Base-by-base conservation (phyloP, 2,329 filamentous ascomycete genomes). In the Claviceps purpurea region DNA sequence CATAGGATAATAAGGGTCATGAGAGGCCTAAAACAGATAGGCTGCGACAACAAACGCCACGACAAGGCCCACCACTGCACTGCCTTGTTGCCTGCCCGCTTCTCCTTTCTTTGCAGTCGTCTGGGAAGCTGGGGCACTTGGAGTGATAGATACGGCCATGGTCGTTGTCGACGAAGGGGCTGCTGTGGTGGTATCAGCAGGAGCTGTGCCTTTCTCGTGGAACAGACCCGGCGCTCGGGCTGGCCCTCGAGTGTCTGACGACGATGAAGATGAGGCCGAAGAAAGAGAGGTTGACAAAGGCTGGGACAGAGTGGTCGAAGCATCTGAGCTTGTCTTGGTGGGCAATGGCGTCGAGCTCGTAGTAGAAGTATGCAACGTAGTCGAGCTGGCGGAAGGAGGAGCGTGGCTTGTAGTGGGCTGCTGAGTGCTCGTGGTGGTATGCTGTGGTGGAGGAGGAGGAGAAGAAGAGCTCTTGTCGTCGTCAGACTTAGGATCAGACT, bases 21-120 rank as follows among this genome's bases (percentile, higher is more conserved):
- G 7, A 47, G n/a, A 24, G 6, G 13, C 16, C 44, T 64, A 78
- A 56, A 73, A 71, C 56, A 77, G 65, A 58, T 69, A 75, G 16
- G 71, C 70, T 26, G 76, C 72, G 24, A 75, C 77, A 37, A 79
- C 67, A 45, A 81, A 70, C 50, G 77, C 78, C 46, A 81, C 70
- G 44, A 81, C 66, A 22, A 81, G 68, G 46, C 78, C 76, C 7
- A 70, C 76, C 41, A 78, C 63, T 49, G 77, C 75, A 48, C 72
- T 72, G 49, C 73, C 72, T 57, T 77, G 71, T 46, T 71, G 72
- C 16, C 68, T 68, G 20, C 70, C 73, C 50, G 65, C 67, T 56
- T 77, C 74, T 55, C 68, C 76, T 58, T 72, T 65, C 56, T 66
- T 65, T 47, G 58, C 58, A n/a, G 68, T 63, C 18, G 66, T 63